Evolutionary conservation across 164 flowering plant species (phyloP), one percentile per base, ranked within the genome.

Genomic region (Vitis rupestris): DNA sequence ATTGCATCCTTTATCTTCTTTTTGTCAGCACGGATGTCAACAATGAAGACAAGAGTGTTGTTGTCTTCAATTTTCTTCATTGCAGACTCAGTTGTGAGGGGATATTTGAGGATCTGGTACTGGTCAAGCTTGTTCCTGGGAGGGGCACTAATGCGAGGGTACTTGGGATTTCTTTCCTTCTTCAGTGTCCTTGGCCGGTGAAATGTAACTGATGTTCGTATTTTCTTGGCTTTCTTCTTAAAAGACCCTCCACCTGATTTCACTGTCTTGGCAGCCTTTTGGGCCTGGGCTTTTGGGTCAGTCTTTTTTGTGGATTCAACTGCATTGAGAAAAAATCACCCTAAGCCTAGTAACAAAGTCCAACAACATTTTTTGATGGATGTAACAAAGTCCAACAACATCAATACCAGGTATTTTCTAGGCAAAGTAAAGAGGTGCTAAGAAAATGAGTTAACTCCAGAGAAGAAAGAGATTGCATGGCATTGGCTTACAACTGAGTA

Each of bases 11-110:
- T 81, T 12, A 81, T 78, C 73, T 70, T 37, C 44, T 37, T 37
- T 37, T 37, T 37, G 44, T 37, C 44, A 37, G 44, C 44, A 37
- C 44, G 44, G 37, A 77, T 71, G 61, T 79, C 78, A 8, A 80
- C 83, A 54, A 75, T 81, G 71, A 81, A 81, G 17, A 81, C 81
- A 9, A 81, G 73, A 12, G 83, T 71, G 72, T 81, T 81, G 72
- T 81, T 79, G 65, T 81, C 84, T 23, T 78, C 84, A 51, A 81
- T 81, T 65, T 78, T 78, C 75, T 81, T 78, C 79, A 78, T 78
- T 4, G 82, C 84, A 30, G 82, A 78, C 68, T 81, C 84, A 9
- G 83, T 78, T 8, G 81, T 78, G 47, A 37, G 44, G 44, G 44
- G 44, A 37, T 37, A 37, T 37, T 37, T 37, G 44, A 37, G 44